These are phyloP conservation scores for Brassica cretica DNA, from an alignment of 345 rosid genomes.

Conservation along the genomic window DNA sequence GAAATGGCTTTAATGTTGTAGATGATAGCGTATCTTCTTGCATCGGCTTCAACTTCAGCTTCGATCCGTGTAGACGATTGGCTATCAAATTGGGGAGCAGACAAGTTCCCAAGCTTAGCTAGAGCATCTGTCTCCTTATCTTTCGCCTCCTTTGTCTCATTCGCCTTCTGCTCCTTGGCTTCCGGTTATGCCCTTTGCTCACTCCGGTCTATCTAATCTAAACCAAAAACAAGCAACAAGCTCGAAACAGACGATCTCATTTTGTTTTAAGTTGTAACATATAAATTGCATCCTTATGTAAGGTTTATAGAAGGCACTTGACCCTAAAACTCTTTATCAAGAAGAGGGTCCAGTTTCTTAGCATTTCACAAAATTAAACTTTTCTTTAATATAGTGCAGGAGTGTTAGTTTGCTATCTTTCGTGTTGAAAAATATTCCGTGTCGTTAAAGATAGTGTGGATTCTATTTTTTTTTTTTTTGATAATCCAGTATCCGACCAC, in stretches of 20 bases:
- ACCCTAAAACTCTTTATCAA: not conserved
- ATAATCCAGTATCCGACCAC: too few relatives aligned
- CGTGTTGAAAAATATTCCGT: not conserved
- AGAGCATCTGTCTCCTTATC: constrained; percentile 67
- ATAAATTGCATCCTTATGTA: not conserved
- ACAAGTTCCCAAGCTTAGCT: constrained; percentile 81
- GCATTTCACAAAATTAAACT: not conserved
- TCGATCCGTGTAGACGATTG: constrained; percentile 79
- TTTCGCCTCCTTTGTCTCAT: constrained; percentile 60
- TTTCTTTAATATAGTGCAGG: not conserved
- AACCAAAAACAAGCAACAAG: constrained; percentile 17
- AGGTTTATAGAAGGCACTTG: not conserved
- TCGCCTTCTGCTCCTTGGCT: constrained; percentile 68
- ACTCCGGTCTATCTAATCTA: constrained; percentile 39
- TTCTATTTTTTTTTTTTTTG: not conserved
- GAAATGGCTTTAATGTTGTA: constrained; percentile 32
- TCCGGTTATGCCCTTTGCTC: constrained; percentile 68
- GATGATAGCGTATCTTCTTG: constrained; percentile 76
- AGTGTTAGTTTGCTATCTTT: not conserved
- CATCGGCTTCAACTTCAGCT: constrained; percentile 86
- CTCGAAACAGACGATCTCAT: not conserved
- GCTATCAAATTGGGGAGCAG: constrained; percentile 82
- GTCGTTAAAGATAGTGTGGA: not conserved
- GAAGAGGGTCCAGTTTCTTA: not conserved
- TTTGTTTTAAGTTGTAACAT: not conserved